Base-by-base conservation (phyloP, 805 yeast genomes). In the Wickerhamiella shivajii region DNA sequence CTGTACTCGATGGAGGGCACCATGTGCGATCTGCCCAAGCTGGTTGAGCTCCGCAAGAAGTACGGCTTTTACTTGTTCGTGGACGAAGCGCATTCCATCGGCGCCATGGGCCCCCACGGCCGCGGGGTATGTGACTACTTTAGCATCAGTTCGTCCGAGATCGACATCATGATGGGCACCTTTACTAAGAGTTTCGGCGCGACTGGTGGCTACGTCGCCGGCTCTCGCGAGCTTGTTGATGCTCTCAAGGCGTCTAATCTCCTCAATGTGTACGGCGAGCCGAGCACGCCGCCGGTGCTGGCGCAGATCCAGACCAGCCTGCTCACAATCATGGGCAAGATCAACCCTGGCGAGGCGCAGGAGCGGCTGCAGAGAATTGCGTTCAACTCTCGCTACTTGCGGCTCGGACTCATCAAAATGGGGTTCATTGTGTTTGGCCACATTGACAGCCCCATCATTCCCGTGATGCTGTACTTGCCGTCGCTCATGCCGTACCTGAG, bases 71-170 rank as follows among this genome's bases (percentile, higher is more conserved):
- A 80, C 51, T 59, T 90, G 33, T 90, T 79, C 50, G 79, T 92
- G 41, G 99, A 90, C 55, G 99, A 90, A 57, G 98, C 98, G 9
- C 99, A 90, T 56, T 87, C 97, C 4, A 77, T 90, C 49, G 99
- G 99, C 48, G 98, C 98, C n/a, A 67, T 90, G 60, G 99, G 99
- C 18, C 90, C 92, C 27, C 59, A 60, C 33, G 98, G 98, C 29
- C 74, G 79, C 51, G 99, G 99, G 51, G 77, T 90, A 23, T 85
- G 96, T 61, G 97, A 90, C 51, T 80, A 81, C 59, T 90, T 79
- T 55, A 77, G 76, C 35, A 70, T 90, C 31, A 67, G 73, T 43
- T 87, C 97, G 25, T 53, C 59, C 9, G 70, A 70, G 27, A 64
- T 90, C 37, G 99, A 90, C 58, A 61, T 90, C 41, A 59, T 90